Evolutionary conservation across 164 flowering plant species (phyloP).

Genomic region (Paratinospora sagittata): DNA sequence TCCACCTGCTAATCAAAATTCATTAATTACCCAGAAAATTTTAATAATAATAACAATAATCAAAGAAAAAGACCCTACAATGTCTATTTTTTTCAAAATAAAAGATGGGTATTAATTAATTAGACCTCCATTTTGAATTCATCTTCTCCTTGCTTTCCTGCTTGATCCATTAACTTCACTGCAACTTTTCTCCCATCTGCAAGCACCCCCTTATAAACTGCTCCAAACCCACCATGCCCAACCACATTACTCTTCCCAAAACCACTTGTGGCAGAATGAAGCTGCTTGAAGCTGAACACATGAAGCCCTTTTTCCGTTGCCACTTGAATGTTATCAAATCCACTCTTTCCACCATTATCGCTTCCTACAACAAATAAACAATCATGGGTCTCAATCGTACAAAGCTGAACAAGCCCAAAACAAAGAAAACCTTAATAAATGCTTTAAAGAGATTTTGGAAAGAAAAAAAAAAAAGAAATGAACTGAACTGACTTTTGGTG

Average conservation of each 20-base stretch:
- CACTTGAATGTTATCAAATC: constrained; percentile 31
- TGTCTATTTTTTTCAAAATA: neutral
- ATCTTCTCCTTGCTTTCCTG: constrained; percentile 89
- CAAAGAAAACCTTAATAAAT: no score
- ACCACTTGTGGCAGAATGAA: constrained; percentile 83
- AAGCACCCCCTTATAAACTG: constrained; percentile 82
- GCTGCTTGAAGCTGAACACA: constrained; percentile 84
- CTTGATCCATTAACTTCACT: constrained; percentile 81
- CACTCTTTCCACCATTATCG: constrained; percentile 29
- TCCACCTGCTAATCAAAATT: constrained; percentile 63
- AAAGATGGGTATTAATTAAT: no score
- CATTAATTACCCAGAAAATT: neutral
- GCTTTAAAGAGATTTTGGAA: neutral
- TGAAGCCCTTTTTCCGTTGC: constrained; percentile 57
- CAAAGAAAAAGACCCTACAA: neutral
- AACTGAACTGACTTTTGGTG: constrained; percentile 34
- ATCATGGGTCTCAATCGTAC: constrained; percentile 8
- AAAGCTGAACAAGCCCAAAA: neutral
- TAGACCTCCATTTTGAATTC: constrained; percentile 88
- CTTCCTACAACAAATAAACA: constrained; percentile 29
- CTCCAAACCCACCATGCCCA: constrained; percentile 92
- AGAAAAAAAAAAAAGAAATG: neutral
- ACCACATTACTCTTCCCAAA: constrained; percentile 80
- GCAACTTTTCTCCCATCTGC: constrained; percentile 78
- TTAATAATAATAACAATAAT: neutral